A percentile compares a stretch with the other conserved stretches of the same genome.
These are phyloP conservation scores for Mortierella sp. DNA, from an alignment of 371 early-diverging fungal species.

Conservation along the genomic window DNA sequence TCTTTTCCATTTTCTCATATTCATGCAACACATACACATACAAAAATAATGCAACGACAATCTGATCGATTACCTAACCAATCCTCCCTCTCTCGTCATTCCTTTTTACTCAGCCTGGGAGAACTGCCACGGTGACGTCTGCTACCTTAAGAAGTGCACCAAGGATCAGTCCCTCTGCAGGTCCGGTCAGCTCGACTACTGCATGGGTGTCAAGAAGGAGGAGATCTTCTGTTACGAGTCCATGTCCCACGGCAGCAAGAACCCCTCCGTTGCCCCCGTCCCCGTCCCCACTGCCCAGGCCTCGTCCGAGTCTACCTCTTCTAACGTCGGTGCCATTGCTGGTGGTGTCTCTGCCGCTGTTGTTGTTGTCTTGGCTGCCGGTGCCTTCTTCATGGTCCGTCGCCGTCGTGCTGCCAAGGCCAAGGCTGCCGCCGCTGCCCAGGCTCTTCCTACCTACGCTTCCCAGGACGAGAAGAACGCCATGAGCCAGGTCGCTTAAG, in stretches of 20 bases:
- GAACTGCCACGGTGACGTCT: constrained; percentile 51
- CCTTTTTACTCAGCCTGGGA: constrained; percentile 38
- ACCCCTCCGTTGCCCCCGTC: constrained; percentile 9
- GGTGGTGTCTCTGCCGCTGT: constrained; percentile 59
- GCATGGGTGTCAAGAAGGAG: constrained; percentile 35
- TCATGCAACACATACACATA: background rate
- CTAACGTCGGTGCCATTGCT: constrained; percentile 55
- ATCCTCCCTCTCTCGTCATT: background rate
- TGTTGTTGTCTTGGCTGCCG: constrained; percentile 32
- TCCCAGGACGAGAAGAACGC: constrained; percentile 49
- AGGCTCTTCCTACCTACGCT: constrained; percentile 43
- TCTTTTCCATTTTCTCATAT: background rate
- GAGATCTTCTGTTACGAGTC: constrained; percentile 49
- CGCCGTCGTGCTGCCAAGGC: constrained; percentile 49
- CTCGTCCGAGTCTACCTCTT: constrained; percentile 21
- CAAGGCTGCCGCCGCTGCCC: constrained; percentile 19
- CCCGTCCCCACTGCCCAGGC: constrained; percentile 26
- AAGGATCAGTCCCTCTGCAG: constrained; percentile 40
- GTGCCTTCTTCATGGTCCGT: constrained; percentile 51
- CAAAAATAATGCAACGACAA: background rate
- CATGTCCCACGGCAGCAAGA: constrained; percentile 18
- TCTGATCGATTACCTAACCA: background rate
- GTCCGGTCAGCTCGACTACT: constrained; percentile 26
- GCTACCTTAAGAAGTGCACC: constrained; percentile 54
- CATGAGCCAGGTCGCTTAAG: constrained; percentile 45